Percentiles rank a stretch among this genome's conserved stretches.
These are phyloP conservation scores for Melastoma candidum DNA, from an alignment of 441 rosid genomes.

Conservation along the genomic window DNA sequence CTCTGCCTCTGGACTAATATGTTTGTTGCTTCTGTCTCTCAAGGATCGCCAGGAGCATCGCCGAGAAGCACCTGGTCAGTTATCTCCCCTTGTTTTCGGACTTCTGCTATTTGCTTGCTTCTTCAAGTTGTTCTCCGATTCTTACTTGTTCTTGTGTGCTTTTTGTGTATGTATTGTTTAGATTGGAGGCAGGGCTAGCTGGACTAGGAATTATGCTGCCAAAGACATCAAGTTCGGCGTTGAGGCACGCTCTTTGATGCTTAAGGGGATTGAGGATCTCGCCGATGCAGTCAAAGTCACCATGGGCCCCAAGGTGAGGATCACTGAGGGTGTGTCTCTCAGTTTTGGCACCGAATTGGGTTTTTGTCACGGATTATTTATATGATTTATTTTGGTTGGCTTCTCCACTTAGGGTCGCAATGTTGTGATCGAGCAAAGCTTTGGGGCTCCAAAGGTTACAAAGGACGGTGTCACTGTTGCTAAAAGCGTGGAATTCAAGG, in stretches of 20 bases:
- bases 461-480: slow-evolving; percentile 95
- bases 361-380: neutral
- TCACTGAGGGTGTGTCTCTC: neutral
- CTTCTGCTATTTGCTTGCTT: no score
- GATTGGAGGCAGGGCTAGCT: slow-evolving; percentile 61
- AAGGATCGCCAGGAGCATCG: no score
- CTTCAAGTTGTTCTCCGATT: no score
- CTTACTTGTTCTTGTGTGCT: neutral
- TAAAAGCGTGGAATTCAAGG: slow-evolving; percentile 80
- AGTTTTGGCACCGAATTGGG: no score
- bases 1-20: no score
- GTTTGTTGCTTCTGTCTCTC: no score
- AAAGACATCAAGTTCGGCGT: slow-evolving; percentile 79
- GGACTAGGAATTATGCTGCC: slow-evolving; percentile 65
- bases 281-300: slow-evolving; percentile 83
- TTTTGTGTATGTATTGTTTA: slow-evolving; percentile 14
- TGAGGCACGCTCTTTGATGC: slow-evolving; percentile 83
- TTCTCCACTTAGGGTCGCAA: slow-evolving; percentile 48
- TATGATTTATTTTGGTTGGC: neutral
- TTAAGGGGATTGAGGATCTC: slow-evolving; percentile 80
- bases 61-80: no score
- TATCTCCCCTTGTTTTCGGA: no score
- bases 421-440: slow-evolving; percentile 85
- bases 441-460: slow-evolving; percentile 85
- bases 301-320: slow-evolving; percentile 83